phyloP scores from a whole-genome alignment of 1,139 yeast genomes.

The Groenewaldozyma sp. region DNA sequence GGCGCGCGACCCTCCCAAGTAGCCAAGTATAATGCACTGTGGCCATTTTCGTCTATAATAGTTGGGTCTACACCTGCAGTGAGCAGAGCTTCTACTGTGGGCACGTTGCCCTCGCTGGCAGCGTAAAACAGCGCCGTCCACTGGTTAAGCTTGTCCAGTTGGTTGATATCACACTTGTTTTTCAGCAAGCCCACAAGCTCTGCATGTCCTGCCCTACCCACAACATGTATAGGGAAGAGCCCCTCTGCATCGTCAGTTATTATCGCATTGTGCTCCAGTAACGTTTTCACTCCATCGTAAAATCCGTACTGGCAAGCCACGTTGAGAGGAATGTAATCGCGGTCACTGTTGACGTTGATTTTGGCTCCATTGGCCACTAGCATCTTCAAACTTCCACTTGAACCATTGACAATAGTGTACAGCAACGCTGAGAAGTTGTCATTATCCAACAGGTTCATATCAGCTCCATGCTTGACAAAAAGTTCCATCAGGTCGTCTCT shows the following conservation, averaged over 20 bases:
- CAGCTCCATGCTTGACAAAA: slow-evolving; percentile 29
- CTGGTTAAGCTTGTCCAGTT: slow-evolving; percentile 71
- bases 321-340: slow-evolving; percentile 67
- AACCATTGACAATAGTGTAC: slow-evolving; percentile 64
- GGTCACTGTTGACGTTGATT: slow-evolving; percentile 32
- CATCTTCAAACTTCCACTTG: slow-evolving; percentile 45
- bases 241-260: slow-evolving; percentile 48
- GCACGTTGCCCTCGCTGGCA: slow-evolving; percentile 72
- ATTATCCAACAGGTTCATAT: slow-evolving; percentile 32
- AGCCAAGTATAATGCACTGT: slow-evolving; percentile 78
- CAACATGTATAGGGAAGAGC: slow-evolving; percentile 76
- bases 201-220: slow-evolving; percentile 74
- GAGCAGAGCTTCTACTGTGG: slow-evolving; percentile 62
- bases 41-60: slow-evolving; percentile 74
- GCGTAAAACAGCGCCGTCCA: slow-evolving; percentile 95
- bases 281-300: slow-evolving; percentile 55
- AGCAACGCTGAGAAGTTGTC: slow-evolving; percentile 57
- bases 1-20: slow-evolving; percentile 88
- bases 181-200: slow-evolving; percentile 59
- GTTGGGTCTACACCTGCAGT: slow-evolving; percentile 64
- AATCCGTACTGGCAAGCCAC: slow-evolving; percentile 87
- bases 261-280: slow-evolving; percentile 35
- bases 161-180: slow-evolving; percentile 64
- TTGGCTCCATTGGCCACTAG: slow-evolving; percentile 36
- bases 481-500: slow-evolving; percentile 27